These are phyloP conservation scores for Fragilariopsis cylindrus DNA, from an alignment of 108 stramenopile genomes.

Conservation along the genomic window DNA sequence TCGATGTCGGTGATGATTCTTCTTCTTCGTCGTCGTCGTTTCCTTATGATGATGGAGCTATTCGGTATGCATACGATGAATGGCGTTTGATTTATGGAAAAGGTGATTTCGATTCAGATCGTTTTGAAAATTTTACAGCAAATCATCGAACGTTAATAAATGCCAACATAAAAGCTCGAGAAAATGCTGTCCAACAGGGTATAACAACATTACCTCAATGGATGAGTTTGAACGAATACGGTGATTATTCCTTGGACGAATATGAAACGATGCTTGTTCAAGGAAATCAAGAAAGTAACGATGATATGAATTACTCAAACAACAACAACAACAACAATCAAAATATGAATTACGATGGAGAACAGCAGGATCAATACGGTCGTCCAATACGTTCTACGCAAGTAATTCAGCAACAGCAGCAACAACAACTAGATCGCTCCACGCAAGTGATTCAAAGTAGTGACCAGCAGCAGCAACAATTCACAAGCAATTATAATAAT, in stretches of 20 bases:
- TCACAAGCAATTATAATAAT: no score
- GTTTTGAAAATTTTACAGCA: constrained; percentile 60
- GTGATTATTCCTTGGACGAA: constrained; percentile 79
- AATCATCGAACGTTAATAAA: constrained; percentile 76
- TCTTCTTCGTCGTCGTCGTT: constrained; percentile 20
- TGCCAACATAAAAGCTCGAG: constrained; percentile 74
- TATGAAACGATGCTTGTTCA: constrained; percentile 36
- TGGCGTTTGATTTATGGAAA: constrained; percentile 71
- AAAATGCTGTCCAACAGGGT: constrained; percentile 53
- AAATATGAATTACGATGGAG: not conserved
- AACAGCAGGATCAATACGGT: constrained; percentile 11
- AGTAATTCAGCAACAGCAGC: constrained; percentile 1
- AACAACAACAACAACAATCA: not conserved
- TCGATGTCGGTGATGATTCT: not conserved
- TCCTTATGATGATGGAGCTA: constrained; percentile 62
- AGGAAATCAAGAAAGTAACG: not conserved
- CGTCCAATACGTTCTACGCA: not conserved
- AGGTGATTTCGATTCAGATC: constrained; percentile 44
- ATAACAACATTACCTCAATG: constrained; percentile 37
- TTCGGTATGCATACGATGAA: constrained; percentile 77
- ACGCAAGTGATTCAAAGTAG: no score
- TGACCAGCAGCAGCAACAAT: no score
- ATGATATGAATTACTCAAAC: not conserved
- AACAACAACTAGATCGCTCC: not conserved
- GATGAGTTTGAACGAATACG: constrained; percentile 79